Evolutionary conservation across 352 stramenopile species (phyloP).

Genomic region (Pilasporangium apinafurcum): DNA sequence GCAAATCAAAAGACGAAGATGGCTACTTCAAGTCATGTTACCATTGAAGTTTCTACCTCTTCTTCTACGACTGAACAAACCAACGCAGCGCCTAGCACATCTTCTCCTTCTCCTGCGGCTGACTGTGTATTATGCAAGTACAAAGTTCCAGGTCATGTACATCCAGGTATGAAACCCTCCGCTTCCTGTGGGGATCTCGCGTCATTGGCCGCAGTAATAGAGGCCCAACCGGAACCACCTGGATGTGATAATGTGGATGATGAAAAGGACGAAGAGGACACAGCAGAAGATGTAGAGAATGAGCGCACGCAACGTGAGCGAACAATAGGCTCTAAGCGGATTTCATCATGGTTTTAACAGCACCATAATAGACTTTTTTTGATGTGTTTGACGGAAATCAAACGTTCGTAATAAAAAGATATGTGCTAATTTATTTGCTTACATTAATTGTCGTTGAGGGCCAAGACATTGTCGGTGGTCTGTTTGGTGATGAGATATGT

Average conservation of each 20-base stretch:
- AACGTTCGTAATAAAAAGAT: too few species aligned
- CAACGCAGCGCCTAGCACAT: neutral
- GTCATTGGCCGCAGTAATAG: neutral
- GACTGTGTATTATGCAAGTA: conserved; percentile 54
- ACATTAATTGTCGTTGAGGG: too few species aligned
- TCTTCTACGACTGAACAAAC: neutral
- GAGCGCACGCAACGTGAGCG: conserved; percentile 5
- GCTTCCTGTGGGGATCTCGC: conserved; percentile 1
- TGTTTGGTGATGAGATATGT: conserved; percentile 5
- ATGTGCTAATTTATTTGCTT: too few species aligned
- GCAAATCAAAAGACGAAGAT: neutral
- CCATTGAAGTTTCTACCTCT: neutral
- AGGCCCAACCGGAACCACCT: neutral
- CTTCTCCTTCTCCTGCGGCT: conserved; percentile 8
- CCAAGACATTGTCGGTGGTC: conserved; percentile 2
- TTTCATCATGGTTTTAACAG: conserved; percentile 50
- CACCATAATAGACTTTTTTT: conserved; percentile 6
- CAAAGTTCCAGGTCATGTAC: conserved; percentile 50
- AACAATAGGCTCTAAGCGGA: conserved; percentile 17
- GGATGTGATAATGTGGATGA: neutral
- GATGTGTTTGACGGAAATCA: too few species aligned
- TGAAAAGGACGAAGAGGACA: neutral
- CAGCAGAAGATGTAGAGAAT: too few species aligned
- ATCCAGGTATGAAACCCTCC: conserved; percentile 11
- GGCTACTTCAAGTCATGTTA: neutral